phyloP scores from a whole-genome alignment of 495 filamentous ascomycete species.

The Penicillium samsonianum region DNA sequence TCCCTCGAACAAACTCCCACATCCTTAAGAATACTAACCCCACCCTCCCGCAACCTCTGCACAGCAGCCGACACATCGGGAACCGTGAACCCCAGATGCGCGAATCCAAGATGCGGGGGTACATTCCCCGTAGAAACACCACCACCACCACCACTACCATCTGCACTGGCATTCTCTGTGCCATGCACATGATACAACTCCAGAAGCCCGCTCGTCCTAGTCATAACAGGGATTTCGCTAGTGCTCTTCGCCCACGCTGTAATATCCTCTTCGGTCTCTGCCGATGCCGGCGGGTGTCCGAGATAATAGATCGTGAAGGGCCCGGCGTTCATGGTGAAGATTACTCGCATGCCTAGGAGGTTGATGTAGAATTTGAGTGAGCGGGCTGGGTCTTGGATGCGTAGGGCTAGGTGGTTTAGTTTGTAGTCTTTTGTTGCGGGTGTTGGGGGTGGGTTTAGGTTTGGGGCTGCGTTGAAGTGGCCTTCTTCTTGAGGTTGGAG shows the following conservation, averaged over 20 bases:
- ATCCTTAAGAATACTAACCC: conserved; percentile 42
- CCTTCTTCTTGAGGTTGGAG: conserved; percentile 24
- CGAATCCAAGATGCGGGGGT: conserved; percentile 40
- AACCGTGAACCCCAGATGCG: conserved; percentile 44
- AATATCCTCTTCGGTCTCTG: conserved; percentile 22
- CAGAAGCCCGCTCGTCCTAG: conserved; percentile 35
- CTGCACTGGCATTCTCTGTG: conserved; percentile 21
- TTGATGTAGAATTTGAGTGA: conserved; percentile 49
- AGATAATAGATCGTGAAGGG: conserved; percentile 48
- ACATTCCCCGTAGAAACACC: conserved; percentile 32
- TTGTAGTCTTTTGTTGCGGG: conserved; percentile 42
- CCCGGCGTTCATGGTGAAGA: conserved; percentile 49
- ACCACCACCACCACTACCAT: conserved; percentile 6
- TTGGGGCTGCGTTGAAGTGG: conserved; percentile 31
- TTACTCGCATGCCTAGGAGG: conserved; percentile 50
- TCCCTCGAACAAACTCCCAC: conserved; percentile 32
- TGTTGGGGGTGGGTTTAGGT: conserved; percentile 30
- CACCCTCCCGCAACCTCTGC: conserved; percentile 31
- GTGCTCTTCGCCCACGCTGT: conserved; percentile 30
- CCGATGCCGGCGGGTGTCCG: conserved; percentile 36
- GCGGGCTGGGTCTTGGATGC: conserved; percentile 39
- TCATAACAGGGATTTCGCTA: conserved; percentile 28
- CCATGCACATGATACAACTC: conserved; percentile 43
- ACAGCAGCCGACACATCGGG: conserved; percentile 36
- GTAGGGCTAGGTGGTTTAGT: conserved; percentile 49